Evolutionary conservation across 1,284 basidiomycete species (phyloP), one percentile per base, ranked within the genome.

Genomic region (Crucibulum parvulum): DNA sequence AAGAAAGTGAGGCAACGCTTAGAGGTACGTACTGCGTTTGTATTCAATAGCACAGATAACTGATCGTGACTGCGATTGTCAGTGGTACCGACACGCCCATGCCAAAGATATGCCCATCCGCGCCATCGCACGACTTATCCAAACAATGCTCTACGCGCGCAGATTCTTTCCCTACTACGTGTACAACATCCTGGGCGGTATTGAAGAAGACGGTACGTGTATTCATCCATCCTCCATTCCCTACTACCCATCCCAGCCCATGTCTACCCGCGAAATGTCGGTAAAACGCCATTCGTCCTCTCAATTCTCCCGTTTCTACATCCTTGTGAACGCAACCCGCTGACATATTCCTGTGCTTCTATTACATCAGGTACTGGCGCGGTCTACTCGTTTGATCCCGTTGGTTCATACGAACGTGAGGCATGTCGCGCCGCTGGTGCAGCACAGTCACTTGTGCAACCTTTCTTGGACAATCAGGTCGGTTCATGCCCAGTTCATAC

Each of bases 161-260:
- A 90, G 96, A 57, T 97, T 98, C 84, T 98, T 98, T 87, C 96
- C 96, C 3, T 98, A 92, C 84, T 98, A 96, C 75, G 92, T 96
- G 45, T 95, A 94, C 83, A 96, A 96, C 77, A 96, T 98, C 72
- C 88, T 97, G 41, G 93, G 93, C 53, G 95, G 95, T 48, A 94
- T 96, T 67, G 95, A 97, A 77, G 94, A 95, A 72, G 95, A 96
- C 73, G 95, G 95, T 95, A 68, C 69, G 92, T 84, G 48, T 18
- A 38, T 55, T 57, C 51, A 53, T 57, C 41, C 51, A 45, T 43
- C 59, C 51, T 37, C 46, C 31, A 43, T 43, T 35, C 10, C 24
- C 41, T 52, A 24, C 24, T 53, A 16, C 38, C 53, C 37, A 51
- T 60, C 18, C 34, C 37, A 53, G 53, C 38, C 50, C 41, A 4